Percentiles rank a stretch among this genome's conserved stretches.
Evolutionary conservation across 179 eudicot genomes (phyloP).

Genomic region (Spinacia oleracea): DNA sequence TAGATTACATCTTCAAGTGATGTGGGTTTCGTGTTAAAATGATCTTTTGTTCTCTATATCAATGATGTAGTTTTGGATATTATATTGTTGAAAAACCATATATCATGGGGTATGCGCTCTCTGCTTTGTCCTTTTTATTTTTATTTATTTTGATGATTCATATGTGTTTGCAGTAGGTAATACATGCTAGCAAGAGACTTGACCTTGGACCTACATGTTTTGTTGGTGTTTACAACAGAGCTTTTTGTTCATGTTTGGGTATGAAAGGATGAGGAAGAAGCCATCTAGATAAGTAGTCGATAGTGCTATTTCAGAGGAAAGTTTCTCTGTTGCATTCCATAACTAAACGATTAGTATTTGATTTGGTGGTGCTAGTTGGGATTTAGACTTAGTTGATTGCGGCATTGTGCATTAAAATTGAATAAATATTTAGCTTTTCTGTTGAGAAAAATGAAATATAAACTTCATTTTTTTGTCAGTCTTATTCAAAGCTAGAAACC

Average conservation of each 20-base stretch:
- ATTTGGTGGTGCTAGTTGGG: background rate
- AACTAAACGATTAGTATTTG: background rate
- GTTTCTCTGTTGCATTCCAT: background rate
- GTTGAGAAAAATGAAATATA: background rate
- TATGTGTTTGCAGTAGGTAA: background rate
- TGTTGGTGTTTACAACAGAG: background rate
- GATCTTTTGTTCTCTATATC: background rate
- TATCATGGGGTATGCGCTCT: background rate
- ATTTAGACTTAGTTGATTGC: background rate
- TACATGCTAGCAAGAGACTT: background rate
- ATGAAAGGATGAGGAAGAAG: background rate
- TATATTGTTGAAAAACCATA: background rate
- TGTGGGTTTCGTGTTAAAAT: background rate
- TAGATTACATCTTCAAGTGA: background rate
- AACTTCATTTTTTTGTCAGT: background rate
- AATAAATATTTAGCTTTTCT: background rate
- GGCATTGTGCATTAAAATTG: background rate
- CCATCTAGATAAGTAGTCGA: background rate
- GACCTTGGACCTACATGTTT: background rate
- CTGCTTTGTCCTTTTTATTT: background rate
- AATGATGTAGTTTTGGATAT: background rate
- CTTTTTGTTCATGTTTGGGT: background rate
- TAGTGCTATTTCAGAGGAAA: background rate
- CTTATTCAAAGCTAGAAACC: background rate
- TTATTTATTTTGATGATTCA: background rate